Evolutionary conservation across 2,329 filamentous ascomycete genomes (phyloP), one percentile per base, ranked within the genome.

Genomic region (Coleophoma crateriformis): DNA sequence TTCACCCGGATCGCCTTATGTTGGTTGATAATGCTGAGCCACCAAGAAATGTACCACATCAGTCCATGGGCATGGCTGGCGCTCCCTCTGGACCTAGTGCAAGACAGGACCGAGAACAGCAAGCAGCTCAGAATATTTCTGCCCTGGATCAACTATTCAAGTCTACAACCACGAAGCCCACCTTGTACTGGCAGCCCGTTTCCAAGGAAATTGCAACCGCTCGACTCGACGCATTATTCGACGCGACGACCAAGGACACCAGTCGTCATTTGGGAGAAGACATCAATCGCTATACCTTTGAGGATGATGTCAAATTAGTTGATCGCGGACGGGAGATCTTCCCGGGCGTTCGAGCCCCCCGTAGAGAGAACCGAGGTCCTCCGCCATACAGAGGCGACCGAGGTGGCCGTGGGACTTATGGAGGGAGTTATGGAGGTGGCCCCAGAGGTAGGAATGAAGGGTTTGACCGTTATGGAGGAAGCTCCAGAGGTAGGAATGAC

Each of bases 291-390:
- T 90, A 88, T 64, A 85, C 84, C 0, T 90, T 90, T 58, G 85
- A 90, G 64, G 72, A 83, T 49, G 76, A 74, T 1, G 80, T 84
- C 52, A 62, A 68, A 6, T 81, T 90, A 48, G 85, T 90, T 41
- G 86, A 90, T 64, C 76, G 84, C 48, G 87, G 87, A 13, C 81
- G 81, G 14, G 87, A 90, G 64, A 81, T 84, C 35, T 85, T 85
- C 61, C 70, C 81, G 44, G 81, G 81, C 14, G 82, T 85, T 52
- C 71, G 81, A 20, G 81, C 79, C 20, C 81, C 81, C 17, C 68
- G 67, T 17, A 66, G 71, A 10, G 69, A 70, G 33, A 63, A 60
- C 49, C 51, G 53, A 10, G 52, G 54, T 22, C 39, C n/a, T 6
- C 19, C 19, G 4, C n/a, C n/a, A 17, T 50, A 49, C 14, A 40